Conservation (phyloP, 805 yeast species). For the Priceomyces carsonii region DNA sequence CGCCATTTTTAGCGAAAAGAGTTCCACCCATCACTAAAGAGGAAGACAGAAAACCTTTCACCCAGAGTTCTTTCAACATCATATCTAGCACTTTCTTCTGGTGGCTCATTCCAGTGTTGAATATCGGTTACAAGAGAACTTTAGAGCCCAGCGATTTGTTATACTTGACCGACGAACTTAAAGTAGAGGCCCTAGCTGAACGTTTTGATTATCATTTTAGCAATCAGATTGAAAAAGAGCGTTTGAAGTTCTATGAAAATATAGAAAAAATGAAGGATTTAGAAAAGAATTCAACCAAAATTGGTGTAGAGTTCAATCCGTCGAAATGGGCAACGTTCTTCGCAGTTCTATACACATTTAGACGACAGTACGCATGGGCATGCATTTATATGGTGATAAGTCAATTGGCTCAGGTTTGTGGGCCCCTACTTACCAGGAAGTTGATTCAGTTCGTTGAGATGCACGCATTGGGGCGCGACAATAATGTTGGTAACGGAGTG, state of each 20-base stretch:
- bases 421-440: slow-evolving; percentile 27
- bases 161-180: slow-evolving; percentile 32
- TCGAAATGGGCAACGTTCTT: too few species aligned
- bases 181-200: slow-evolving; percentile 32
- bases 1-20: slow-evolving; percentile 32
- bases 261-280: too few species aligned
- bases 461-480: slow-evolving; percentile 18
- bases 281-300: too few species aligned
- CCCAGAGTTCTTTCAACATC: slow-evolving; percentile 38
- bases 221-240: slow-evolving; percentile 20
- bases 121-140: slow-evolving; percentile 73
- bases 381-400: slow-evolving; percentile 1
- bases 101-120: slow-evolving; percentile 69
- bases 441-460: slow-evolving; percentile 31
- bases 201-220: slow-evolving; percentile 27
- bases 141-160: slow-evolving; percentile 63
- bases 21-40: slow-evolving; percentile 56
- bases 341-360: slow-evolving; percentile 26
- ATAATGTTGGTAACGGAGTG: slow-evolving; percentile 24
- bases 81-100: slow-evolving; percentile 52
- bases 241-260: too few species aligned
- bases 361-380: slow-evolving; percentile 14
- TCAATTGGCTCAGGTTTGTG: slow-evolving; percentile 8
- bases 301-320: too few species aligned
- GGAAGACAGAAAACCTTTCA: slow-evolving; percentile 50